Base-by-base conservation (phyloP, 2,329 filamentous ascomycete species). In the Aurifilum marmelostoma region DNA sequence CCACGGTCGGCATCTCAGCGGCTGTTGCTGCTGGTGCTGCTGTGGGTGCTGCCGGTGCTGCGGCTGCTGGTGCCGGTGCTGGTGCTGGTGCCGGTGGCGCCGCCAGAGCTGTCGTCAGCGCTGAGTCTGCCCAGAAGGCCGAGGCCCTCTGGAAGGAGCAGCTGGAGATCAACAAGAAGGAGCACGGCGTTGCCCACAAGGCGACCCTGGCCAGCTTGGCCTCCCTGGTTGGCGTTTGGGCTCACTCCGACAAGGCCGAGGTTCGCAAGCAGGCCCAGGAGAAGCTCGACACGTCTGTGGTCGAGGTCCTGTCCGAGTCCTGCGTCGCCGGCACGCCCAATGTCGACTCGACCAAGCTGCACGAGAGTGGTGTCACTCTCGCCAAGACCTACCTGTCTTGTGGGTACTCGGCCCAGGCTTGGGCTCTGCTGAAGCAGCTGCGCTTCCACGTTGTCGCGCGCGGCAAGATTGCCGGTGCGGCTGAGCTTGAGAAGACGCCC, bases 141-240 rank as follows among this genome's bases (percentile, higher is more conserved):
- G 69, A 71, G 62, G 34, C 32, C 5, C 69, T 72, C 37, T 72
- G 71, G 69, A 69, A 65, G 67, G 71, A 72, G 63, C 69, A 72
- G 65, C 69, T 72, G 12, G 69, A 72, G 62, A 62, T 71, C 63
- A 72, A 72, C 71, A 69, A 71, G 67, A 68, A 67, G 69, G 65
- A 69, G 58, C 52, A 72, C 27, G 71, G 71, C 18, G 56, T 65
- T 50, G 67, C 67, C n/a, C 67, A 71, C 61, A 69, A 71, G 67
- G 56, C 65, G 7, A 71, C 69, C 3, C 54, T 69, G 47, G 69
- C 64, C 32, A 71, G 69, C 32, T n/a, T 69, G 67, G 58, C 67
- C n/a, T 71, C 69, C 29, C 67, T 71, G 29, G 69, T 71, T 12
- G 67, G 69, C 5, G 69, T 71, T 16, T 71, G 69, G 69, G 69